Evolutionary conservation across 805 yeast genomes (phyloP), one percentile per base, ranked within the genome.

Genomic region (Lachancea dasiensis): DNA sequence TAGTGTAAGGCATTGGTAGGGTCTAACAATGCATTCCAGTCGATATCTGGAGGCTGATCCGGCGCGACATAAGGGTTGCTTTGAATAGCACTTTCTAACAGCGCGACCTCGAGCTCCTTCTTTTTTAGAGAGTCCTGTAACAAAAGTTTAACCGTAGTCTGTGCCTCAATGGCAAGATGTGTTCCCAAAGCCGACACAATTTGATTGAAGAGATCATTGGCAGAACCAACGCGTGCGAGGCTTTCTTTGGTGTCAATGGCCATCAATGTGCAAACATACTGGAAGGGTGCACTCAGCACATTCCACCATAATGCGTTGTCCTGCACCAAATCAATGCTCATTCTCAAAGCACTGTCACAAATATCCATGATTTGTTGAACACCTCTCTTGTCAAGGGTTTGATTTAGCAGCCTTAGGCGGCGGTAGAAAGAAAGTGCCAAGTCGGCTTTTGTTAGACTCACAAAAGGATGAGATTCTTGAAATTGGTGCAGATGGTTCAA

Each of bases 191-290:
- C 21, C 17, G 32, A 17, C 8, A 32, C 36, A 22, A 43, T 43
- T n/a, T 25, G 20, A 15, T 33, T 38, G 4, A 43, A 23, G 6
- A 27, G 25, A 14, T 26, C 31, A 32, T 31, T 43, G 5, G 46
- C 44, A 11, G 27, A 9, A 3, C 41, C 39, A 13, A 43, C 46
- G 16, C 34, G 18, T 9, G 41, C 27, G 14, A 43, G 40, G 25
- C 46, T 43, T 14, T 43, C 44, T 20, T 41, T 31, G 3, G 46
- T 32, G 21, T 43, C 44, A 14, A 43, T 43, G 7, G 46, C 46
- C 14, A 43, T 43, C 17, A 43, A 41, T 6, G 40, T 41, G 31
- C 46, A 43, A 15, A 39, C 27, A 16, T 43, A 43, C 23, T 43
- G 46, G 21, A 43, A 43, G 11, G 39, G 19, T 11, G 46, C 31